Base-by-base conservation (phyloP, 306 rosid species). In the Vigna trinervia region DNA sequence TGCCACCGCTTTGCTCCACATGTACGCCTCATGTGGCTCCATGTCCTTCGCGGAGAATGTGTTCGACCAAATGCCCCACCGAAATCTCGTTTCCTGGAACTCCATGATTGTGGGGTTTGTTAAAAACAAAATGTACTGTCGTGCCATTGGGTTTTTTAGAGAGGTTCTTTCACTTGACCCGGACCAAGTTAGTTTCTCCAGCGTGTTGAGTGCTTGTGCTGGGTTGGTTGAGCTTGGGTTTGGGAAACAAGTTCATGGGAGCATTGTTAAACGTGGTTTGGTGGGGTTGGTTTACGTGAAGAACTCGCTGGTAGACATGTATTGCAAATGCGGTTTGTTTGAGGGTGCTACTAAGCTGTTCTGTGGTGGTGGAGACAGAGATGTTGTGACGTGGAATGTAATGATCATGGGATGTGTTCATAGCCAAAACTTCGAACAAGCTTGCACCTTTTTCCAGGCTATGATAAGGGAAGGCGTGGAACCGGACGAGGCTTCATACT, bases 221-320 rank as follows among this genome's bases (percentile, higher is more conserved):
- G 80, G 78, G 58, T 67, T 79, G 58, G 78, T 74, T 74, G 78
- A 77, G 43, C 51, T 62, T n/a, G 69, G 67, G 59, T 78, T 90
- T 68, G 91, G 91, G 76, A 86, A 56, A 63, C 90, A 86, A 63
- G 89, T 90, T 69, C 94, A 90, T 57, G 94, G 84, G 54, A 58
- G 74, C 69, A 60, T 79, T 76, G 14, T 87, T 10, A 86, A 87
- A 85, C 85, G 62, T 74, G 88, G 91, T 65, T 75, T 84, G 82
- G n/a, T 62, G 17, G 77, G 56, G 12, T 59, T 86, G 80, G 65
- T 82, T 82, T 86, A 84, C 30, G 87, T 87, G 74, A 86, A 81
- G 50, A 90, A 87, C 86, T 84, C 91, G 1, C 62, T 90, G 23
- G 75, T 84, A 50, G 90, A 87, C 58, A 87, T 87, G 91, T 88